Base-by-base conservation (phyloP, 108 stramenopile genomes). In the Pelagomonas calceolata region DNA sequence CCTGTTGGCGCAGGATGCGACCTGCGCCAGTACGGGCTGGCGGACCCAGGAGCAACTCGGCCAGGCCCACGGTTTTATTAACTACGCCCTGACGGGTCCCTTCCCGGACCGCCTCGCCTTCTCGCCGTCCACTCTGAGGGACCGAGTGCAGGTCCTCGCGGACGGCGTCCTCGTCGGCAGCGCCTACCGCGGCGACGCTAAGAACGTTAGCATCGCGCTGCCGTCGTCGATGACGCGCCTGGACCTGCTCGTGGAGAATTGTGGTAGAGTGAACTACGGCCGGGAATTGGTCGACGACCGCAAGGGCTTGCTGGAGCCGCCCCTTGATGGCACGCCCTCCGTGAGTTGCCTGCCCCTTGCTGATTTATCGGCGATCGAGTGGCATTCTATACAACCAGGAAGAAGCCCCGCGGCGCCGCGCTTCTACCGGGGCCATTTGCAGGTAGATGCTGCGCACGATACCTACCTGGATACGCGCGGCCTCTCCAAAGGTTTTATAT, bases 231-330 rank as follows among this genome's bases (percentile, higher is more conserved):
- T n/a, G n/a, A n/a, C 29, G 30, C 7, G 1, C 30, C 15, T 73
- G 39, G 21, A 30, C 29, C 32, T 75, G 14, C 68, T 75, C 32
- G 68, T 75, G 32, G 74, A 75, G 44, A 26, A 36, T 35, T 46
- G 68, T 36, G 74, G 74, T 10, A 9, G 68, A 10, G 9, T 75
- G 26, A 75, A 75, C 26, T 75, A 63, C 43, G 68, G 63, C 66
- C 15, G 7, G 9, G 35, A 32, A 4, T 39, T 63, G 46, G 29
- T 31, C 10, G 44, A 63, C 4, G 68, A 68, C 46, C 36, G 68
- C 51, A 17, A 63, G 18, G 45, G 36, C 18, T 21, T 51, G 66
- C 33, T 66, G 21, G 4, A 36, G 5, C 65, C 18, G 39, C 30
- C 29, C 46, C 5, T 68, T 46, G 73, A 30, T 4, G 63, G 26